Evolutionary conservation across 2,329 filamentous ascomycete genomes (phyloP), one percentile per base, ranked within the genome.

Genomic region (Dactylellina drechsleri): DNA sequence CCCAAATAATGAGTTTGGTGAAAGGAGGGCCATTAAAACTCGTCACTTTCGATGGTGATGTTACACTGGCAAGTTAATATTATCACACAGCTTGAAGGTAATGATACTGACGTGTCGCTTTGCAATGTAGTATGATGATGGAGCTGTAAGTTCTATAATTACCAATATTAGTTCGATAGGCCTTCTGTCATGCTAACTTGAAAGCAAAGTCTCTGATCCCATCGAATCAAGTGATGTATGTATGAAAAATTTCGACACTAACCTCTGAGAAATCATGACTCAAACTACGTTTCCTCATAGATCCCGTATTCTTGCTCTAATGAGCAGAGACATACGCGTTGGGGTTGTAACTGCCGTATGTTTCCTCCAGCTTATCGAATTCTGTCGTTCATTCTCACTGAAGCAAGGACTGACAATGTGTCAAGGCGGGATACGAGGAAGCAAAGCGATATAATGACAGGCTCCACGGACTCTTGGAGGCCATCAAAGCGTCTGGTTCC

Each of bases 11-110:
- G 89, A 92, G 92, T 45, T 87, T 98, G n/a, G 90, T 92, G 15
- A 88, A 88, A 23, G 84, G 85, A 52, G 90, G 91, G 20, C 86
- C 88, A 3, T 86, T 97, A 7, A 89, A 95, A 78, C 86, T 99
- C 2, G 90, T 96, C 64, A 99, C 95, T 0, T 99, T 99, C 81
- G 95, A 99, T 82, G 95, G 95, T 82, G 95, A 99, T 82, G 93
- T 99, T 59, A 99, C 95, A 0, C 86, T 99, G 54, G 68, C 61
- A 49, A 65, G 64, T 43, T 28, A 1, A 4, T 15, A 10, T 13
- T 12, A 4, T 26, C 16, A 20, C 28, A 45, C 1, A 12, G 3
- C 13, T 15, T 28, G 8, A 18, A 45, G 23, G 16, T n/a, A 16
- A 7, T 16, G 18, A 53, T 43, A 16, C 82, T 85, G 85, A 80